Conservation (phyloP, 768 basidiomycete species). For the Russula olivacea region DNA sequence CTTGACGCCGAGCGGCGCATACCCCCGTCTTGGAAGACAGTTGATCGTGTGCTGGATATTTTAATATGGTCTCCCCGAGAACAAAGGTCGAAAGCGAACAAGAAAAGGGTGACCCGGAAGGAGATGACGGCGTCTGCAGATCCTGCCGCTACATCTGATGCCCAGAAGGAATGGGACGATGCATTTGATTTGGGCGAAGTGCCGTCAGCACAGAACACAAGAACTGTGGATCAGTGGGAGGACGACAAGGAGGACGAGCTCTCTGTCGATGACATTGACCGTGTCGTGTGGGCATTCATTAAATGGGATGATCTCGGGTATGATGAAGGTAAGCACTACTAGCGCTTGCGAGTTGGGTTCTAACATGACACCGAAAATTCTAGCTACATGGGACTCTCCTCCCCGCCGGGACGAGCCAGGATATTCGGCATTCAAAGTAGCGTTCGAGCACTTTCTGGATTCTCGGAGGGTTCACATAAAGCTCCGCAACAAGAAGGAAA, state of each 20-base stretch:
- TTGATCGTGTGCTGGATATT: slow-evolving; percentile 89
- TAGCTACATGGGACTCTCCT: slow-evolving; percentile 93
- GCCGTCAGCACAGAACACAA: slow-evolving; percentile 48
- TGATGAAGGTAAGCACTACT: slow-evolving; percentile 66
- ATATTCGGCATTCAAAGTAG: slow-evolving; percentile 59
- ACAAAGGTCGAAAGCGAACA: slow-evolving; percentile 27
- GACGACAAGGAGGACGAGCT: slow-evolving; percentile 38
- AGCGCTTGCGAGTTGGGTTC: slow-evolving; percentile 4
- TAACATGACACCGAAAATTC: not conserved
- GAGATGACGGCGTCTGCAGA: slow-evolving; percentile 31
- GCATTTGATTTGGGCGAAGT: slow-evolving; percentile 58
- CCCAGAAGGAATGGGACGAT: slow-evolving; percentile 29
- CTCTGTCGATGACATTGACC: slow-evolving; percentile 44
- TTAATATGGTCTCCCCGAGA: slow-evolving; percentile 50
- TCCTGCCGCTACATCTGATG: slow-evolving; percentile 30
- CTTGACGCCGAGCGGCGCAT: slow-evolving; percentile 70
- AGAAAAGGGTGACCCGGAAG: slow-evolving; percentile 24
- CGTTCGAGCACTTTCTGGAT: slow-evolving; percentile 59
- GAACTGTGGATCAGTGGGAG: slow-evolving; percentile 63
- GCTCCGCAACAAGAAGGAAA: slow-evolving; percentile 39
- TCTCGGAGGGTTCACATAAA: slow-evolving; percentile 59
- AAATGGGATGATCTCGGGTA: slow-evolving; percentile 96
- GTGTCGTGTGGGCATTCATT: slow-evolving; percentile 76
- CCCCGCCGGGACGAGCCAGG: slow-evolving; percentile 52
- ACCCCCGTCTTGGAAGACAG: slow-evolving; percentile 75